These are phyloP conservation scores for Penicillium griseofulvum DNA, from an alignment of 2,329 filamentous ascomycete genomes.

Conservation along the genomic window DNA sequence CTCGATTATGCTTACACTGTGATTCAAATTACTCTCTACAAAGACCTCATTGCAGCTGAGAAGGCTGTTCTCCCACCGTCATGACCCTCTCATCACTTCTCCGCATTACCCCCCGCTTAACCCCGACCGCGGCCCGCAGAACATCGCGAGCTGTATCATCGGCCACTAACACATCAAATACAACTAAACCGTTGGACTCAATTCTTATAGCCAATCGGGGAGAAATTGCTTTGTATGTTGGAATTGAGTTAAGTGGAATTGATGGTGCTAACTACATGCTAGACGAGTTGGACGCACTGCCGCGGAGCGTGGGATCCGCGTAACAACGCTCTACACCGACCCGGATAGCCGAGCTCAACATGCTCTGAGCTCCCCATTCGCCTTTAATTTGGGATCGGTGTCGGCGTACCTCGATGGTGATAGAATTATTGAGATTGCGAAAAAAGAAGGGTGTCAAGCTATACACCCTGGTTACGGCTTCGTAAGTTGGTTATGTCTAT, in stretches of 20 bases:
- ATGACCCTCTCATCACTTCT: constrained; percentile 42
- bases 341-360: constrained; percentile 86
- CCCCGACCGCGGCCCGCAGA: constrained; percentile 29
- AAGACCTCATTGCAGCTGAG: constrained; percentile 6
- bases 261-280: constrained; percentile 9
- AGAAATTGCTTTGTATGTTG: constrained; percentile 76
- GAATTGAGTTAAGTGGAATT: neutral
- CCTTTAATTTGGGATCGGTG: constrained; percentile 77
- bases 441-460: constrained; percentile 80
- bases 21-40: neutral
- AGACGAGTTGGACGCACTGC: constrained; percentile 85
- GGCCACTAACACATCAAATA: constrained; percentile 20
- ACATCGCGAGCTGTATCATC: constrained; percentile 33
- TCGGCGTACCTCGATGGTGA: constrained; percentile 91
- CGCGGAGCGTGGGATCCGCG: constrained; percentile 80
- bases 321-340: constrained; percentile 92
- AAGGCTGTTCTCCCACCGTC: constrained; percentile 12
- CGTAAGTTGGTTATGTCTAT: constrained; percentile 38
- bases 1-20: constrained; percentile 12
- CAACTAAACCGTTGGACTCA: constrained; percentile 57
- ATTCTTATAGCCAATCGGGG: constrained; percentile 95
- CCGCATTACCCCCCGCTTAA: constrained; percentile 39
- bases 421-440: constrained; percentile 83
- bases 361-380: constrained; percentile 77
- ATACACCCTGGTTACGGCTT: constrained; percentile 96